Evolutionary conservation across 2,329 filamentous ascomycete species (phyloP).

Genomic region (Thyridium curvatum): DNA sequence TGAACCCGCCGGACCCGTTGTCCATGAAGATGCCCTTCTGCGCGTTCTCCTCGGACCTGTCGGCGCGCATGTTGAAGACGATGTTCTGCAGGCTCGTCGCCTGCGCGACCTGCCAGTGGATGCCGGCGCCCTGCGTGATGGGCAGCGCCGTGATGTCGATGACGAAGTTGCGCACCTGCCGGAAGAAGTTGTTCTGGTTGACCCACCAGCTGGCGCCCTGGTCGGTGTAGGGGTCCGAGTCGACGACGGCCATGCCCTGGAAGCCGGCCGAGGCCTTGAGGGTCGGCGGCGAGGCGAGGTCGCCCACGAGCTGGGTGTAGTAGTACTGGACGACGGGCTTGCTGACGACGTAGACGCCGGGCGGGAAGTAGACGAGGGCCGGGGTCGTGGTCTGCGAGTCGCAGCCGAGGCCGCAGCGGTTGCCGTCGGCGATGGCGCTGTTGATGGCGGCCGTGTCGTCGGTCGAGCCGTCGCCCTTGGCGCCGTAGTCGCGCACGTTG

Average conservation of each 20-base stretch:
- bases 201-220: constrained; percentile 68
- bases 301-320: constrained; percentile 89
- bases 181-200: constrained; percentile 82
- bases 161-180: constrained; percentile 74
- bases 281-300: constrained; percentile 64
- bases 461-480: constrained; percentile 58
- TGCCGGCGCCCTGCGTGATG: constrained; percentile 55
- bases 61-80: constrained; percentile 69
- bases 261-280: constrained; percentile 71
- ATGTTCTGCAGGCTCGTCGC: constrained; percentile 77
- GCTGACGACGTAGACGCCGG: constrained; percentile 79
- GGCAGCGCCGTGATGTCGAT: constrained; percentile 68
- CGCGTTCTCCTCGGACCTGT: constrained; percentile 54
- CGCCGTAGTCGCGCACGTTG: constrained; percentile 72
- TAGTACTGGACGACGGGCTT: constrained; percentile 78
- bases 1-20: constrained; percentile 78
- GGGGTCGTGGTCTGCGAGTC: constrained; percentile 80
- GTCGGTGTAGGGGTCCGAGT: constrained; percentile 75
- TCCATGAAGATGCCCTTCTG: constrained; percentile 81
- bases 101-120: constrained; percentile 84
- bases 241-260: constrained; percentile 79
- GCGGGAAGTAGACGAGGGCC: constrained; percentile 85
- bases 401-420: constrained; percentile 74
- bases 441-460: constrained; percentile 93
- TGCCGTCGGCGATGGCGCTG: constrained; percentile 67